These are phyloP conservation scores for Scutellaria baicalensis DNA, from an alignment of 257 asterid genomes.

Conservation along the genomic window DNA sequence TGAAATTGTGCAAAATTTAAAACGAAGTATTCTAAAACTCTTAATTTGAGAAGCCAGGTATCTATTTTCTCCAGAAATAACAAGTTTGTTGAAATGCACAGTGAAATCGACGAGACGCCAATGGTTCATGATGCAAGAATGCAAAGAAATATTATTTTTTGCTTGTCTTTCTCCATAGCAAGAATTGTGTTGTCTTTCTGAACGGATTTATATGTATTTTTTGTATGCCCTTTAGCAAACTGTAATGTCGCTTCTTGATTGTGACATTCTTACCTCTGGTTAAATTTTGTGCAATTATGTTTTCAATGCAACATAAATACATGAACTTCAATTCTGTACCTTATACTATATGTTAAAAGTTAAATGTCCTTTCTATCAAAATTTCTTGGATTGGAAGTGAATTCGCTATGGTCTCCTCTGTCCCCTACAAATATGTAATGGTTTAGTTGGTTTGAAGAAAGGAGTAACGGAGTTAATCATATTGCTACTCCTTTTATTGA, in stretches of 20 bases:
- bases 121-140: background rate
- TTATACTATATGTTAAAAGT: background rate
- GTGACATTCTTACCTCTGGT: background rate
- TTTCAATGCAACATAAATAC: background rate
- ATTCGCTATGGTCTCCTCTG: background rate
- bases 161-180: background rate
- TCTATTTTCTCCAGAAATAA: background rate
- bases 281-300: background rate
- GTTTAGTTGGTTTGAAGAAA: background rate
- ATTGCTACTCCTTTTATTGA: background rate
- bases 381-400: background rate
- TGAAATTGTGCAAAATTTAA: background rate
- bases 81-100: background rate
- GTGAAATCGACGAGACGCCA: constrained; percentile 5
- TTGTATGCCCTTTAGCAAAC: background rate
- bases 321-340: background rate
- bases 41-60: background rate
- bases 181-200: background rate
- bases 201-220: background rate
- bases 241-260: background rate
- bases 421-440: background rate
- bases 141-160: background rate
- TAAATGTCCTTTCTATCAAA: background rate
- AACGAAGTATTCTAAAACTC: background rate
- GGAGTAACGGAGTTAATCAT: background rate